Evolutionary conservation across 768 basidiomycete genomes (phyloP), one percentile per base, ranked within the genome.

Genomic region (Strobilomyces echinocephalus): DNA sequence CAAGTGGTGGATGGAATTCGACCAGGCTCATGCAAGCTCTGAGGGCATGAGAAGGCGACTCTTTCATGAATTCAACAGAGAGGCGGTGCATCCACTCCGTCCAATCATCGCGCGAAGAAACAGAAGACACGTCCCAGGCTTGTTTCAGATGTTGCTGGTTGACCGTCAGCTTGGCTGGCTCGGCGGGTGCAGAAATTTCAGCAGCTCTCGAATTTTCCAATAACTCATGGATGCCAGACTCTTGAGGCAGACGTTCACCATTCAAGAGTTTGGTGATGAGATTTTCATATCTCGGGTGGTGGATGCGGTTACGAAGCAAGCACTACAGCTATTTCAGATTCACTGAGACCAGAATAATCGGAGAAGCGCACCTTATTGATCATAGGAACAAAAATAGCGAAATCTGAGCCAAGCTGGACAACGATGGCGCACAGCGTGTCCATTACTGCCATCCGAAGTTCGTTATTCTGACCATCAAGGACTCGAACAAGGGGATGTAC

Each of bases 71-170:
- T 67, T 97, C 94, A 2, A 94, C 89, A 16, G 92, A 85, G 9
- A 99, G 79, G 15, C 87, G 81, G 64, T 90, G 92, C 76, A 97
- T 87, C 97, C 97, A 99, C 36, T 94, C 92, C 16, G 79, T 73
- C 97, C 97, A 99, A 59, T 98, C 95, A 42, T 93, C 88, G 49
- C 79, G 78, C 2, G 88, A 88, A 24, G 79, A 73, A 8, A 91
- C 78, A 55, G 82, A 79, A 7, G 89, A 87, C 2, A 83, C 81
- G 60, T 97, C 95, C 95, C 97, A 99, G 1, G 95, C 94, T 62
- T 92, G 86, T 69, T 97, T 97, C 56, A 99, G 79, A 69, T 95
- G 91, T 60, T 95, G 93, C 69, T 98, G 97, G 63, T 99, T 99
- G 39, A 97, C 94, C 2, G 85, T 81, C 73, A 97, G 83, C 73